Evolutionary conservation across 768 basidiomycete genomes (phyloP).

Genomic region (Mycena indigotica): DNA sequence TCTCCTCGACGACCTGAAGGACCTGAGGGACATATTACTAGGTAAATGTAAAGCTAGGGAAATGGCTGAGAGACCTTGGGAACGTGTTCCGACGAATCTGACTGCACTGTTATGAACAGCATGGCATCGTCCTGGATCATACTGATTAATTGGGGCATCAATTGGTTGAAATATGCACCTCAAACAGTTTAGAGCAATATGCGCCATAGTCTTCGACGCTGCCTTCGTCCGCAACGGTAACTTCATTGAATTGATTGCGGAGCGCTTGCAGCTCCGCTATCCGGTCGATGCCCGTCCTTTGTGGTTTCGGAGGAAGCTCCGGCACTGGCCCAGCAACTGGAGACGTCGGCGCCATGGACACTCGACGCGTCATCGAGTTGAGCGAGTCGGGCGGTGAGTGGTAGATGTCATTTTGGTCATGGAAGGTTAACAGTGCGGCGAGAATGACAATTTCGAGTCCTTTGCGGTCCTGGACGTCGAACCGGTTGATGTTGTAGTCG

Average conservation of each 20-base stretch:
- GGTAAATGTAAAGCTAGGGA: conserved; percentile 2
- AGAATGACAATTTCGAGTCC: conserved; percentile 83
- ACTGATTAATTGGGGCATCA: too few relatives aligned
- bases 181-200: conserved; percentile 64
- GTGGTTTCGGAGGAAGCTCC: conserved; percentile 60
- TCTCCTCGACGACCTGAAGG: conserved; percentile 76
- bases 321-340: conserved; percentile 30
- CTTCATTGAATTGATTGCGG: conserved; percentile 74
- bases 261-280: conserved; percentile 72
- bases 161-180: conserved; percentile 44
- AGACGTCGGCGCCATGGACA: conserved; percentile 20
- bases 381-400: conserved; percentile 36
- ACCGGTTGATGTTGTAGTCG: conserved; percentile 87
- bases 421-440: conserved; percentile 75
- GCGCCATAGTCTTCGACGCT: conserved; percentile 64
- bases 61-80: conserved; percentile 43
- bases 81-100: conserved; percentile 62
- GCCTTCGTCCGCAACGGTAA: conserved; percentile 70
- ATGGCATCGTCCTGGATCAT: conserved; percentile 69
- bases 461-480: conserved; percentile 84
- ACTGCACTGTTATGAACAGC: conserved; percentile 75
- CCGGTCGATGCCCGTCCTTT: conserved; percentile 65
- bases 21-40: conserved; percentile 78
- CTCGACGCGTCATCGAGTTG: conserved; percentile 7
- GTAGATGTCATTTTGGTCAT: conserved; percentile 64